These are phyloP conservation scores for Microbotryomycetes sp. DNA, from an alignment of 1,284 basidiomycete species.

Conservation along the genomic window DNA sequence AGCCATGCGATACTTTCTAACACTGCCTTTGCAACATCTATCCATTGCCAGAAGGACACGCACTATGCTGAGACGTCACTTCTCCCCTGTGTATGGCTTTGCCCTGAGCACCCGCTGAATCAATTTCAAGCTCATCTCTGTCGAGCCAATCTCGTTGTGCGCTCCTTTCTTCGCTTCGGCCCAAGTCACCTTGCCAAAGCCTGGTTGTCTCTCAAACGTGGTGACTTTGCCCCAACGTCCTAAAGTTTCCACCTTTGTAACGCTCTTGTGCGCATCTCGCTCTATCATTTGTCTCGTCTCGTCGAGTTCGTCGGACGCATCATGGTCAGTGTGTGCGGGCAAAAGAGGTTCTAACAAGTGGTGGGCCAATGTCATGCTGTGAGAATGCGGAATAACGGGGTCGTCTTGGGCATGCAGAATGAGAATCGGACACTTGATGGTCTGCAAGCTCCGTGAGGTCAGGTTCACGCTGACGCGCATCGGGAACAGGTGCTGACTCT, in stretches of 20 bases:
- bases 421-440: constrained; percentile 59
- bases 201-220: constrained; percentile 46
- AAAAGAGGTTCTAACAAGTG: constrained; percentile 56
- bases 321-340: constrained; percentile 44
- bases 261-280: constrained; percentile 42
- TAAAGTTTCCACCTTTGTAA: constrained; percentile 50
- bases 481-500: constrained; percentile 45
- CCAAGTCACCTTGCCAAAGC: constrained; percentile 1
- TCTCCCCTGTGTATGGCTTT: no score
- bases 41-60: no score
- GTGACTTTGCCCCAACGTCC: constrained; percentile 55
- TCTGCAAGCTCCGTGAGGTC: no score
- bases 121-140: constrained; percentile 65
- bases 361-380: constrained; percentile 55
- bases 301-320: constrained; percentile 12
- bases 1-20: no score
- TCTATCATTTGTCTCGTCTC: constrained; percentile 42
- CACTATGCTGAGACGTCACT: no score
- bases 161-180: constrained; percentile 54
- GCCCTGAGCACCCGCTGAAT: constrained; percentile 45
- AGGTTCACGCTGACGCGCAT: no score
- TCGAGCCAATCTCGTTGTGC: constrained; percentile 57
- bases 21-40: no score
- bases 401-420: constrained; percentile 76
- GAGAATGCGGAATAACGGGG: constrained; percentile 65